Evolutionary conservation across 306 rosid genomes (phyloP).

Genomic region (Rosa lucieae): DNA sequence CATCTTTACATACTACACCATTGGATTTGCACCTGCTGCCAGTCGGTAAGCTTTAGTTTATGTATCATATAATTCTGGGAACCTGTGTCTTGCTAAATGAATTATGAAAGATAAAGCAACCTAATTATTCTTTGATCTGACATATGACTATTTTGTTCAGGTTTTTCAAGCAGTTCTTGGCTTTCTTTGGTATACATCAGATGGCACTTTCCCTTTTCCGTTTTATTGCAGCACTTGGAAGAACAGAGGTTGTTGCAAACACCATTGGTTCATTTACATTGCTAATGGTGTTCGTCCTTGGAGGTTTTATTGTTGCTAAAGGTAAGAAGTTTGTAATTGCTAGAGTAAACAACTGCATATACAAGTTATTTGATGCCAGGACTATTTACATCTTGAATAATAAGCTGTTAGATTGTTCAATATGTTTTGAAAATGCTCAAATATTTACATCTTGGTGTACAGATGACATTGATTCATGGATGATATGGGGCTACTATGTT

Average conservation of each 20-base stretch:
- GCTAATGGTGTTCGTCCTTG: slow-evolving; percentile 51
- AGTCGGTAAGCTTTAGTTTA: slow-evolving; percentile 35
- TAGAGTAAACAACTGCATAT: too few species aligned
- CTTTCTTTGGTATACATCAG: slow-evolving; percentile 52
- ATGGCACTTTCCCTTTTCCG: slow-evolving; percentile 65
- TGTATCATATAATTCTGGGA: too few species aligned
- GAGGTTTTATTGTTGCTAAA: slow-evolving; percentile 59
- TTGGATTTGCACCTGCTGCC: slow-evolving; percentile 59
- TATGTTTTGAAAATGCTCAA: neutral
- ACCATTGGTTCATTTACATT: slow-evolving; percentile 58
- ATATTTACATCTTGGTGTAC: slow-evolving; percentile 10
- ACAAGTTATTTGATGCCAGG: too few species aligned
- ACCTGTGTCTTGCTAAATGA: too few species aligned
- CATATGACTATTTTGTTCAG: slow-evolving; percentile 27
- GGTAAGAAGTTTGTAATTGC: too few species aligned
- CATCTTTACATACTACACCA: slow-evolving; percentile 41
- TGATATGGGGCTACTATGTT: slow-evolving; percentile 57
- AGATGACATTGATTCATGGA: slow-evolving; percentile 49
- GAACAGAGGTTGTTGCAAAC: slow-evolving; percentile 52
- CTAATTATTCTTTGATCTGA: neutral
- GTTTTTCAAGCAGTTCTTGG: slow-evolving; percentile 53
- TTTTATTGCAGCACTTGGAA: slow-evolving; percentile 52
- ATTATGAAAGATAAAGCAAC: too few species aligned
- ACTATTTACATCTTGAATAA: too few species aligned
- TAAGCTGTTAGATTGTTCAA: too few species aligned